Evolutionary conservation across 2,329 filamentous ascomycete species (phyloP), one percentile per base, ranked within the genome.

Genomic region (Chaetothyriales sp.): DNA sequence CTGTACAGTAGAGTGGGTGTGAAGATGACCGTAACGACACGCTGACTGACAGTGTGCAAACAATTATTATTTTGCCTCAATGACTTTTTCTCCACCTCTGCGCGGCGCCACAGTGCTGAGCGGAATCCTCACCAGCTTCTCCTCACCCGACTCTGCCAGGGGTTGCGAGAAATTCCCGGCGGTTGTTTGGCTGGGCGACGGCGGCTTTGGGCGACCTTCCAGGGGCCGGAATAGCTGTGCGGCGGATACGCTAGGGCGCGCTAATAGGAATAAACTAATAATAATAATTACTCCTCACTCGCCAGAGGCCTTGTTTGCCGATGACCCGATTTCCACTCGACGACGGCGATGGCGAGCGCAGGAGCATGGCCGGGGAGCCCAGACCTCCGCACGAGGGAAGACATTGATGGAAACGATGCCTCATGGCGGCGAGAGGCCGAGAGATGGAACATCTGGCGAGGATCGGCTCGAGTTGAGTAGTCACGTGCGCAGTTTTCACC

Each of bases 1-100:
- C 4, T 25, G 44, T 44, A 48, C 45, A 48, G 45, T 53, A 51
- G 46, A 53, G 51, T 32, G 49, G 25, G 42, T 18, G 36, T 18
- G 36, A 42, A 49, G 45, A 18, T 44, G 44, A 18, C 8, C 15
- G n/a, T 44, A 48, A 18, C 8, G 25, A 28, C 4, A 47, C 18
- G 45, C 25, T 28, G 45, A 39, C 25, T 28, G 45, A 39, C 32
- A 39, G 12, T 39, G 7, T 39, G 32, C 32, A 39, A 39, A 39
- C 10, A 39, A 39, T 39, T 39, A 15, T 39, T 39, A 39, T 39
- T 39, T 32, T 32, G 28, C 28, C 28, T 32, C 28, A 32, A 10
- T 10, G 10, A 9, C 10, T 39, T 39, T 39, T 39, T 39, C 32
- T 39, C 32, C 32, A 15, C 32, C 32, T 15, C 15, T 25, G 22